Conservation (phyloP, 2,329 filamentous ascomycete species). For the Hymenoscyphus salicellus region DNA sequence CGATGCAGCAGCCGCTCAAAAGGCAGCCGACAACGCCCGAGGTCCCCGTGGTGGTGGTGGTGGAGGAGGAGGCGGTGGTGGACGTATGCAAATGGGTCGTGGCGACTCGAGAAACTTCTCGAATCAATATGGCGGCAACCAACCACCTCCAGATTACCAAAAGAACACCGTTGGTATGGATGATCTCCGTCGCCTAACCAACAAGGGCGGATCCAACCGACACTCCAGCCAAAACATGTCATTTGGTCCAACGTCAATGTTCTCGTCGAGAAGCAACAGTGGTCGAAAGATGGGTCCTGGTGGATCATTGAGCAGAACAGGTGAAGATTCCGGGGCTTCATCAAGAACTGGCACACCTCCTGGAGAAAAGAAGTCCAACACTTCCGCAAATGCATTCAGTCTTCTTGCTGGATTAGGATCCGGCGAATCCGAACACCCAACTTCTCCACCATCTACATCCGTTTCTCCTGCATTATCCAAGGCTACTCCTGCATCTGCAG, state of each 20-base stretch:
- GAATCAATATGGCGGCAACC: conserved; percentile 62
- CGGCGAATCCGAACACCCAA: conserved; percentile 56
- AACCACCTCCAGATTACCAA: conserved; percentile 65
- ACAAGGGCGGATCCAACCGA: conserved; percentile 57
- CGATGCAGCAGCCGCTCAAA: conserved; percentile 74
- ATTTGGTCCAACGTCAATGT: conserved; percentile 82
- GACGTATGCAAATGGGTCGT: conserved; percentile 71
- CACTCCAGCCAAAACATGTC: conserved; percentile 57
- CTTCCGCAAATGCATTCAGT: conserved; percentile 82
- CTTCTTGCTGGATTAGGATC: conserved; percentile 50
- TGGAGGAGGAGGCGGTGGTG: conserved; percentile 56
- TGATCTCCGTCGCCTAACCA: conserved; percentile 77
- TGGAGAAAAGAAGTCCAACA: conserved; percentile 59
- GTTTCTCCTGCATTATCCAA: conserved; percentile 66
- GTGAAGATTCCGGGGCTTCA: conserved; percentile 81
- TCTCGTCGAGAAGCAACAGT: conserved; percentile 87
- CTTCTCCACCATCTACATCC: conserved; percentile 67
- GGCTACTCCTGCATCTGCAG: conserved; percentile 50
- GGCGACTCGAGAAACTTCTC: conserved; percentile 86
- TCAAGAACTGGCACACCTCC: conserved; percentile 89
- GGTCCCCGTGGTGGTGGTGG: conserved; percentile 57
- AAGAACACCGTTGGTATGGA: conserved; percentile 86
- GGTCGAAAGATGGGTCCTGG: conserved; percentile 76
- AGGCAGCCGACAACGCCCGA: conserved; percentile 70
- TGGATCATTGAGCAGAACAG: conserved; percentile 66